These are phyloP conservation scores for Chlamydomonas reinhardtii DNA, from an alignment of 163 green algal genomes.

Conservation along the genomic window DNA sequence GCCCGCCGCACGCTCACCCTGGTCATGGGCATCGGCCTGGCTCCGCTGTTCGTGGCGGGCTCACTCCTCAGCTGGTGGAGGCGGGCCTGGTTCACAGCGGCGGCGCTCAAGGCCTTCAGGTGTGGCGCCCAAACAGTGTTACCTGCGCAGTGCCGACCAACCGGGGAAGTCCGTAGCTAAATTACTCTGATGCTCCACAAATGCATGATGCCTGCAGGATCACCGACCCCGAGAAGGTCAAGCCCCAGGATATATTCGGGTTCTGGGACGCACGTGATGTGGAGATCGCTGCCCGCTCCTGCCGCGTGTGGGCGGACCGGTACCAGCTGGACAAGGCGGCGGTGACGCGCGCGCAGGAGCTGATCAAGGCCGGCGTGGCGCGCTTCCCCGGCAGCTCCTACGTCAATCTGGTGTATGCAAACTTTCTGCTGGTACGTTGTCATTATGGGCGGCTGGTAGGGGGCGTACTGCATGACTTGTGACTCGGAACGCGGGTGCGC, in stretches of 20 bases:
- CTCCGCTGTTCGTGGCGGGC: conserved; percentile 1
- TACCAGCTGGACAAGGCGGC: conserved; percentile 43
- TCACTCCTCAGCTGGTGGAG: neutral
- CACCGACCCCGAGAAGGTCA: conserved; percentile 1
- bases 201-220: neutral
- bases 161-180: too few species aligned
- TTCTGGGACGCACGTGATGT: conserved; percentile 26
- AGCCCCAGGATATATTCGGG: conserved; percentile 25
- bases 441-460: too few species aligned
- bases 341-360: conserved; percentile 15
- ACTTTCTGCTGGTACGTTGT: conserved; percentile 35
- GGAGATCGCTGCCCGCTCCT: conserved; percentile 12
- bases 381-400: conserved; percentile 32
- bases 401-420: conserved; percentile 26
- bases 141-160: too few species aligned
- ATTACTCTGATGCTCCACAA: too few species aligned
- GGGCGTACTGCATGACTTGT: too few species aligned
- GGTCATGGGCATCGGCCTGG: conserved; percentile 4
- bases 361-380: conserved; percentile 33
- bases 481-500: too few species aligned
- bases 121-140: too few species aligned
- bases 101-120: conserved; percentile 29
- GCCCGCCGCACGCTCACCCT: neutral
- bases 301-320: conserved; percentile 35
- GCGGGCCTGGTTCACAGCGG: neutral